phyloP scores from a whole-genome alignment of 257 asterid species.

The Solanum chiquidenum region DNA sequence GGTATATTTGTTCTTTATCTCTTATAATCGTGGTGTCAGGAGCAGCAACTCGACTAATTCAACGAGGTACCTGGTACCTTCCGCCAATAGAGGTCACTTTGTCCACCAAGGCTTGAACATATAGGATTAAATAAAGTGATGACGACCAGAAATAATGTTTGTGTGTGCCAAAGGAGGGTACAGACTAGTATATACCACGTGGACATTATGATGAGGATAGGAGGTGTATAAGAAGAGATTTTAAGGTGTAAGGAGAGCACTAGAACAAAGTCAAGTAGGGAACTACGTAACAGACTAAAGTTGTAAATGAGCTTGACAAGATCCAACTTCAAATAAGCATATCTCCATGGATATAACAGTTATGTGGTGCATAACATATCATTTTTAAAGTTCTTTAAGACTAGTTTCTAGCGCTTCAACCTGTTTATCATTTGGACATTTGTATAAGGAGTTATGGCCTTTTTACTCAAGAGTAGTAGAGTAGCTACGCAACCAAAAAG shows the following conservation, averaged over 20 bases:
- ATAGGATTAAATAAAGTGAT: background rate
- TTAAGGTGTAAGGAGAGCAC: background rate
- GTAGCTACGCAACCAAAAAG: background rate
- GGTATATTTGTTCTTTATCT: no score
- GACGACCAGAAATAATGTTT: background rate
- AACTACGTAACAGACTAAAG: background rate
- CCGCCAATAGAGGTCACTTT: background rate
- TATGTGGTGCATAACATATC: background rate
- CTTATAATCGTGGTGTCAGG: background rate
- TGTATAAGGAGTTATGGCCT: background rate
- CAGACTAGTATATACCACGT: background rate
- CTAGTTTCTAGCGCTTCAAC: background rate
- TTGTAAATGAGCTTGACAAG: background rate
- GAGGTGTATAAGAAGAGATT: background rate
- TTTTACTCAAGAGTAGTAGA: background rate
- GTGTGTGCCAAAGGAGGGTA: background rate
- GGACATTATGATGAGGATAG: no score
- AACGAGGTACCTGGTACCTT: background rate
- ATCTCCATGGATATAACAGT: background rate
- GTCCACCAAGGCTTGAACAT: background rate
- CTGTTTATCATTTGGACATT: background rate
- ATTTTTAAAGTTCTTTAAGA: background rate
- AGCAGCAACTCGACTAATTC: background rate
- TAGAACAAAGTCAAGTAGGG: background rate
- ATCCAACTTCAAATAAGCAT: background rate